Base-by-base conservation (phyloP, 202 grass and related monocot genomes). In the Panicum hallii region DNA sequence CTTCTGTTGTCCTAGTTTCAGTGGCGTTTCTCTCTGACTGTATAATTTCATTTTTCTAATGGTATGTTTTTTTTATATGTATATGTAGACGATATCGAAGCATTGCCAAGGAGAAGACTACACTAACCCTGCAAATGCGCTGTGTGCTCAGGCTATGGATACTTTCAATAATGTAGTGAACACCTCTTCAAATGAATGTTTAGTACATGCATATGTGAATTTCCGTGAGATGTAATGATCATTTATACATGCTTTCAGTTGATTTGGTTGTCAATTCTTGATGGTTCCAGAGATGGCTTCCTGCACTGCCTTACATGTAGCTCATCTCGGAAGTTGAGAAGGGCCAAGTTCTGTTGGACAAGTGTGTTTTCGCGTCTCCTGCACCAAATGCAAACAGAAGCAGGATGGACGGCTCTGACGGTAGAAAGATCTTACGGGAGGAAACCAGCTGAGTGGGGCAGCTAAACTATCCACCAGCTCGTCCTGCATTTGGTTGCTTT, bases 71-170 rank as follows among this genome's bases (percentile, higher is more conserved):
- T 41, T 13, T 16, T 26, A 26, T 26, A 1, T 7, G 9, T 70
- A 14, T 53, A 49, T 85, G 6, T 56, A 95, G 90, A 69, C 34
- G 7, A 87, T 89, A 83, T 54, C 56, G 41, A 65, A 44, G 80
- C 84, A 79, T 44, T 95, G 93, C 70, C 42, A 53, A 42, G 90
- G 85, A 54, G 74, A 87, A 20, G 88, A 92, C 56, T 82, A 92
- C 63, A 9, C 3, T 2, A 63, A 89, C 42, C 90, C 93, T 56
- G 41, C 43, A 16, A 89, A 61, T 20, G 40, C 6, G 10, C 19
- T 50, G 0, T 95, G 93, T 75, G 84, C 73, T 41, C 60, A 79
- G 69, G 75, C 84, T 63, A 46, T 90, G 66, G n/a, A 65, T 52
- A 80, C 41, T n/a, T 67, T 95, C 75, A 34, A 90, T 0, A 19